Evolutionary conservation across 2,329 filamentous ascomycete genomes (phyloP).

Genomic region (Akanthomyces lecanii): DNA sequence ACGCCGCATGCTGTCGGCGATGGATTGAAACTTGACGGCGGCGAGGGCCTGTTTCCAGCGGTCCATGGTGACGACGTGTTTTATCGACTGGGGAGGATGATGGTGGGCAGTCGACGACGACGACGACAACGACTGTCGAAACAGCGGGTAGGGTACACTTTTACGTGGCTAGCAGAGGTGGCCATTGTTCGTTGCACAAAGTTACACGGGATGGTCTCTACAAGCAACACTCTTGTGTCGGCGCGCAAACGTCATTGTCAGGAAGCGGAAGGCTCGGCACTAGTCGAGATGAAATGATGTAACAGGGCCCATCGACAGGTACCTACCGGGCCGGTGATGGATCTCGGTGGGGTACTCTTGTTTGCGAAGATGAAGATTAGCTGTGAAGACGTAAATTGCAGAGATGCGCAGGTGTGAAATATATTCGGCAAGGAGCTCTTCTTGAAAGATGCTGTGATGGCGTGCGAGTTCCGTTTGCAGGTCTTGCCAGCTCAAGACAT

Average conservation of each 20-base stretch:
- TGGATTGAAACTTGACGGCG: constrained; percentile 4
- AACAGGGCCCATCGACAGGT: not conserved
- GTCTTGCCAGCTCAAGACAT: not conserved
- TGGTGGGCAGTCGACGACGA: not conserved
- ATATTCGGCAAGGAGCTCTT: not conserved
- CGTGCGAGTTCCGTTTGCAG: not conserved
- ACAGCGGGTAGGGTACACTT: not conserved
- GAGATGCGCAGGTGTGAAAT: not conserved
- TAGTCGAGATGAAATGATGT: not conserved
- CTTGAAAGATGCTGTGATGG: not conserved
- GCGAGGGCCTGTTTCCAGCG: constrained; percentile 11
- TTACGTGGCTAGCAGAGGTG: not conserved
- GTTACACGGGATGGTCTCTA: not conserved
- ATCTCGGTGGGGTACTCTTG: not conserved
- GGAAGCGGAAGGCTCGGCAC: not conserved
- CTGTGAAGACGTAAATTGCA: not conserved
- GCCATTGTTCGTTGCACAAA: not conserved
- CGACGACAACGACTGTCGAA: not conserved
- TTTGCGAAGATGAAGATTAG: not conserved
- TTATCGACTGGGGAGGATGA: too few species aligned
- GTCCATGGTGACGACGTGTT: not conserved
- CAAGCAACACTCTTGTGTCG: not conserved
- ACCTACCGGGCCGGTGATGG: not conserved
- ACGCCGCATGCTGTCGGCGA: constrained; percentile 6
- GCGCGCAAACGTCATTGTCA: not conserved